A percentile compares a stretch with the other conserved stretches of the same genome.
These are phyloP conservation scores for Penicillium silybi DNA, from an alignment of 495 filamentous ascomycete genomes.

Conservation along the genomic window DNA sequence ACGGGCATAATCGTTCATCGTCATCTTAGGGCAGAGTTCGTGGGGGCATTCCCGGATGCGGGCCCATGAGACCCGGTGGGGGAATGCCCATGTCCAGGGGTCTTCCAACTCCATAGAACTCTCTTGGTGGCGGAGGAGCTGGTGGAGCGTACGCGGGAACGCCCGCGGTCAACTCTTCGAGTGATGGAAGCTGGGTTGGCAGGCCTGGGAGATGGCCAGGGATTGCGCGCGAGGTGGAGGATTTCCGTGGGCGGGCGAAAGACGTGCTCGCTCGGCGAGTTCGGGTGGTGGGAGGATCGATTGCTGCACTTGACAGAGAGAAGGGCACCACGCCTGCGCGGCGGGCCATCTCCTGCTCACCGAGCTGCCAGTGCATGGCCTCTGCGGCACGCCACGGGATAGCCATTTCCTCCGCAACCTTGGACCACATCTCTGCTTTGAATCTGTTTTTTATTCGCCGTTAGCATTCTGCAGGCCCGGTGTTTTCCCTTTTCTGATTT, in stretches of 20 bases:
- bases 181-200: slow-evolving; percentile 42
- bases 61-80: slow-evolving; percentile 30
- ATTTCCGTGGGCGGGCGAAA: slow-evolving; percentile 41
- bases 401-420: slow-evolving; percentile 90
- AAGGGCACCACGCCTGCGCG: slow-evolving; percentile 84
- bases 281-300: slow-evolving; percentile 50
- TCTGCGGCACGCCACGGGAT: slow-evolving; percentile 95
- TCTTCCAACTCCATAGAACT: slow-evolving; percentile 37
- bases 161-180: slow-evolving; percentile 45
- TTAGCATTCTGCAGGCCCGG: slow-evolving; percentile 4
- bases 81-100: slow-evolving; percentile 30
- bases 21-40: slow-evolving; percentile 37
- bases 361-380: slow-evolving; percentile 97
- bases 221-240: slow-evolving; percentile 35
- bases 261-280: slow-evolving; percentile 45
- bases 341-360: slow-evolving; percentile 86
- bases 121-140: slow-evolving; percentile 34
- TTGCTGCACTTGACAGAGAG: slow-evolving; percentile 57
- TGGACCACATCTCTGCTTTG: slow-evolving; percentile 96
- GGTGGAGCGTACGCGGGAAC: slow-evolving; percentile 44
- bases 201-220: slow-evolving; percentile 26
- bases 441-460: slow-evolving; percentile 54
- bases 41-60: slow-evolving; percentile 35
- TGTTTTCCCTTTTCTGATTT: background rate
- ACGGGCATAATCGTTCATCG: slow-evolving; percentile 24